A percentile compares a stretch with the other conserved stretches of the same genome.
Evolutionary conservation across 2,329 filamentous ascomycete genomes (phyloP).

Genomic region (Peltaster fructicola): DNA sequence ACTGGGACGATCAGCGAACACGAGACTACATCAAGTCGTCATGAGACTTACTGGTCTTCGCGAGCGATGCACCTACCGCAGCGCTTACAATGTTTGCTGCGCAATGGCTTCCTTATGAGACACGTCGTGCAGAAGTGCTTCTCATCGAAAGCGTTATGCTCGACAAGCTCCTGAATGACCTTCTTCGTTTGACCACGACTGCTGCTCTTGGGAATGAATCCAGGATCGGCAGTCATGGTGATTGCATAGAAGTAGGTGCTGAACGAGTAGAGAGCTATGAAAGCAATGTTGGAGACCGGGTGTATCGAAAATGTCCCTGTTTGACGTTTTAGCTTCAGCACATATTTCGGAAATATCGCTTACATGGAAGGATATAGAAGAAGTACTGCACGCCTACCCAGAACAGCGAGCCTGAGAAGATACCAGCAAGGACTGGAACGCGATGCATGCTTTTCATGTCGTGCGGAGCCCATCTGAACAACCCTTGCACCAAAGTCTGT

Average conservation of each 20-base stretch:
- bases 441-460: constrained; percentile 83
- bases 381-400: constrained; percentile 64
- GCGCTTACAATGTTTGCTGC: constrained; percentile 88
- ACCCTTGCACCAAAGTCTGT: constrained; percentile 60
- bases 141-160: constrained; percentile 80
- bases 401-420: constrained; percentile 77
- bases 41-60: constrained; percentile 84
- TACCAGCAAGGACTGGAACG: constrained; percentile 84
- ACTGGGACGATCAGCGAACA: constrained; percentile 27
- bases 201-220: constrained; percentile 77
- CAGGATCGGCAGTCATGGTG: constrained; percentile 77
- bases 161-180: constrained; percentile 72
- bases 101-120: constrained; percentile 81
- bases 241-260: constrained; percentile 75
- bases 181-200: constrained; percentile 81
- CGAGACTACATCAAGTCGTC: constrained; percentile 1
- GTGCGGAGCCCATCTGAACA: constrained; percentile 64
- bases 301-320: constrained; percentile 46
- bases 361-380: constrained; percentile 54
- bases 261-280: constrained; percentile 44
- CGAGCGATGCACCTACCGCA: constrained; percentile 89
- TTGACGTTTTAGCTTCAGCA: constrained; percentile 16
- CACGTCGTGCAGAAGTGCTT: constrained; percentile 84
- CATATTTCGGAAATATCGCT: constrained; percentile 13
- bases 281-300: constrained; percentile 62